Percentiles rank a stretch among this genome's conserved stretches.
Evolutionary conservation across 495 filamentous ascomycete genomes (phyloP).

Genomic region (Tuber brumale): DNA sequence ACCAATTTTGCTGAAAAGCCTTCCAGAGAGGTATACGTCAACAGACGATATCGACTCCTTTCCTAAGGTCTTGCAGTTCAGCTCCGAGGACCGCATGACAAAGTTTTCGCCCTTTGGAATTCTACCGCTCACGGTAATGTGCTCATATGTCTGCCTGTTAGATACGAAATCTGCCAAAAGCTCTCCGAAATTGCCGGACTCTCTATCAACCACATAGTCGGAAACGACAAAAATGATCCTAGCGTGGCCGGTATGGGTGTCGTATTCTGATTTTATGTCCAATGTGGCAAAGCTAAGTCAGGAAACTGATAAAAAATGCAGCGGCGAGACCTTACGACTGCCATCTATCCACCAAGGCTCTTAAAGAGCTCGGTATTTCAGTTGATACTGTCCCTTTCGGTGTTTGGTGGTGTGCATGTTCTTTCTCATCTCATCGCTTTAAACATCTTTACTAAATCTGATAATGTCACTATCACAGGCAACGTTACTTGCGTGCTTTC

Average conservation of each 20-base stretch:
- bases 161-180: conserved; percentile 73
- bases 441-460: conserved; percentile 1
- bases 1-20: background rate
- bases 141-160: conserved; percentile 12
- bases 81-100: conserved; percentile 76
- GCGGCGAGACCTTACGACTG: conserved; percentile 71
- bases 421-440: background rate
- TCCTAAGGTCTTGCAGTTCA: conserved; percentile 76
- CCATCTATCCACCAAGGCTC: conserved; percentile 69
- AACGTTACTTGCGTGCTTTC: conserved; percentile 35
- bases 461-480: conserved; percentile 23
- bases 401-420: conserved; percentile 68
- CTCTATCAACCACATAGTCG: conserved; percentile 60
- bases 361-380: conserved; percentile 71
- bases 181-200: conserved; percentile 77
- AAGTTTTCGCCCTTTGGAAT: conserved; percentile 46
- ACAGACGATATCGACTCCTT: conserved; percentile 47
- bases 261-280: background rate
- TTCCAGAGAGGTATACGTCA: conserved; percentile 25
- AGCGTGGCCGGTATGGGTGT: conserved; percentile 59
- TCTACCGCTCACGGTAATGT: background rate
- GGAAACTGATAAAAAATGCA: conserved; percentile 4
- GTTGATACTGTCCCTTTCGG: conserved; percentile 69
- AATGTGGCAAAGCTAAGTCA: conserved; percentile 11
- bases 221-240: conserved; percentile 71